These are phyloP conservation scores for Camillea tinctor DNA, from an alignment of 2,329 filamentous ascomycete species.

Conservation along the genomic window DNA sequence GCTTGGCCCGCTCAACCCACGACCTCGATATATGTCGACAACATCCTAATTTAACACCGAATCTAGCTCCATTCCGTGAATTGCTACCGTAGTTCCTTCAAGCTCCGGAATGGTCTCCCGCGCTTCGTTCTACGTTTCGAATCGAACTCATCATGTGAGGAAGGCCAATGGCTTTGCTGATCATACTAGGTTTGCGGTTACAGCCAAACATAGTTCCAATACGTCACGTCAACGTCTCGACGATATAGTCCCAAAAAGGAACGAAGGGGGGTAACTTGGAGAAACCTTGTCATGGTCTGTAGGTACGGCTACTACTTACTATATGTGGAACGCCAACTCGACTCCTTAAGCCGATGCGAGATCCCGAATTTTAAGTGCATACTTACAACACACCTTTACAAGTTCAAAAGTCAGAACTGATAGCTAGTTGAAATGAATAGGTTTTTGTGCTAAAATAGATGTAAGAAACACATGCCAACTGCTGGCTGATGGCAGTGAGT, in stretches of 20 bases:
- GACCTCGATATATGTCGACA: constrained; percentile 5
- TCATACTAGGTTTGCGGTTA: neutral
- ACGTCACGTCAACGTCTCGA: constrained; percentile 1
- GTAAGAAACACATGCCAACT: neutral
- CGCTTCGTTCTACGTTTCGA: constrained; percentile 2
- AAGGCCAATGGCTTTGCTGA: neutral
- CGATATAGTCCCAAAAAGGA: neutral
- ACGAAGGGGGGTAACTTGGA: neutral
- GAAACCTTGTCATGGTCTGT: neutral
- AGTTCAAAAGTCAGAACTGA: neutral
- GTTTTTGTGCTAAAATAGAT: neutral
- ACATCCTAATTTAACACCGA: neutral
- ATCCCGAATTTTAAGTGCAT: neutral
- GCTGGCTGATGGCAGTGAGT: neutral
- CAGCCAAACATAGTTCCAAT: neutral
- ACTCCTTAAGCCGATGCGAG: constrained; percentile 1
- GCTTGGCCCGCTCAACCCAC: constrained; percentile 8
- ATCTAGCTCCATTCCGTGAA: neutral
- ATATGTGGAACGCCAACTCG: neutral
- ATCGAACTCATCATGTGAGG: neutral
- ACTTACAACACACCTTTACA: neutral
- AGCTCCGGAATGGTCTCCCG: neutral
- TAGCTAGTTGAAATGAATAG: neutral
- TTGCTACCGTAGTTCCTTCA: neutral
- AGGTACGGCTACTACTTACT: neutral